Conservation (phyloP, 768 basidiomycete genomes). For the Saitozyma sp. region DNA sequence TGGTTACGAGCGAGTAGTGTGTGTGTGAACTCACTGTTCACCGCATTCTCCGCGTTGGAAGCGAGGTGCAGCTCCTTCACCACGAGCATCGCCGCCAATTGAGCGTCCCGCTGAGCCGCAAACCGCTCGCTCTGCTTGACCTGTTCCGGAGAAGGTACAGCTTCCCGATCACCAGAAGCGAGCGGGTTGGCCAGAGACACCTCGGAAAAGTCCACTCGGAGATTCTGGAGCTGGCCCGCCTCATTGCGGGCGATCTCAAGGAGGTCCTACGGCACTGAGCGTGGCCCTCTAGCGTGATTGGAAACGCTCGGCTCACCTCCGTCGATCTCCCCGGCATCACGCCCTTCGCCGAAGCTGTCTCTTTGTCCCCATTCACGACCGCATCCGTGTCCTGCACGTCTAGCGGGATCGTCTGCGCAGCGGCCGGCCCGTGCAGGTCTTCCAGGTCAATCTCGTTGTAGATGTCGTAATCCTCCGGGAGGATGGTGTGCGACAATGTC, state of each 20-base stretch:
- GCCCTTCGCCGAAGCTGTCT: constrained; percentile 18
- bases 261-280: constrained; percentile 19
- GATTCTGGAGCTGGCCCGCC: constrained; percentile 6
- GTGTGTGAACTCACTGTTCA: constrained; percentile 26
- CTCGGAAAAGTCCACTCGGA: constrained; percentile 18
- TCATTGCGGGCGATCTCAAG: constrained; percentile 11
- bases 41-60: constrained; percentile 33
- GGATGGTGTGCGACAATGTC: background rate
- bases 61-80: constrained; percentile 36
- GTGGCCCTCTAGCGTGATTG: background rate
- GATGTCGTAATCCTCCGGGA: constrained; percentile 32
- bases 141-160: constrained; percentile 14
- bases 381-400: constrained; percentile 79
- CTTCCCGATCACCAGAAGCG: constrained; percentile 12
- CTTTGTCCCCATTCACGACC: constrained; percentile 50
- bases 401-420: constrained; percentile 69
- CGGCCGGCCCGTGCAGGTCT: constrained; percentile 73
- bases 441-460: constrained; percentile 74
- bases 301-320: constrained; percentile 29
- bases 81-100: constrained; percentile 26
- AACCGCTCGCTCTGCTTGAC: constrained; percentile 18
- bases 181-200: constrained; percentile 29
- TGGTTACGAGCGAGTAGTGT: background rate
- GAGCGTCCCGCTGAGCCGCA: constrained; percentile 25
- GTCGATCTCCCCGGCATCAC: constrained; percentile 34